These are phyloP conservation scores for Trichoderma koningiopsis DNA, from an alignment of 2,329 filamentous ascomycete species.

Conservation along the genomic window DNA sequence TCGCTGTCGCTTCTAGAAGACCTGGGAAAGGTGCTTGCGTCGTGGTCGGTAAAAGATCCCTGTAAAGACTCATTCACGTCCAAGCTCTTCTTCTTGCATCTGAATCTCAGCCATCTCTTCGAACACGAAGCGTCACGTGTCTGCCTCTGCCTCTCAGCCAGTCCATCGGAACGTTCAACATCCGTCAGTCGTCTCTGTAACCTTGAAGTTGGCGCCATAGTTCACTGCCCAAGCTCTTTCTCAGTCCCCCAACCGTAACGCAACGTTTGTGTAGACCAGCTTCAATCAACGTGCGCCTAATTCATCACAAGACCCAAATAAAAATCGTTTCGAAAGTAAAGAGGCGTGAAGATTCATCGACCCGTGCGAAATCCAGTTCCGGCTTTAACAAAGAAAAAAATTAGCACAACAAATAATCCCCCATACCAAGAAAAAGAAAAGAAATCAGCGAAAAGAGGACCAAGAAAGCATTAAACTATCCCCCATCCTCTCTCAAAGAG, in stretches of 20 bases:
- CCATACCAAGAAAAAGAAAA: not conserved
- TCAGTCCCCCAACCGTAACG: not conserved
- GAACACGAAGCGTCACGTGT: not conserved
- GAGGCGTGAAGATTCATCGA: not conserved
- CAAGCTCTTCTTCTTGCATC: not conserved
- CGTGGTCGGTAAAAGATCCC: not conserved
- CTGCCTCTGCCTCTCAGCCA: not conserved
- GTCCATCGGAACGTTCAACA: not conserved
- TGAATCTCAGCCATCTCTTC: not conserved
- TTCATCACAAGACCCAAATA: not conserved
- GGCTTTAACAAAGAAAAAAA: not conserved
- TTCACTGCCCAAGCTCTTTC: not conserved
- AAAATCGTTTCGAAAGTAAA: not conserved
- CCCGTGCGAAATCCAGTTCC: constrained; percentile 12
- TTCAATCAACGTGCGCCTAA: constrained; percentile 1
- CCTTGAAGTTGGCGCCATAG: constrained; percentile 20
- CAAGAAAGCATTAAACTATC: constrained; percentile 21
- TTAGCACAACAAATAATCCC: not conserved
- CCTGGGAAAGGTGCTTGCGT: not conserved
- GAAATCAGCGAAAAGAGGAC: not conserved
- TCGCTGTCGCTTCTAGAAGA: not conserved
- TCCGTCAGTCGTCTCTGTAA: not conserved
- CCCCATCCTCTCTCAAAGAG: not conserved
- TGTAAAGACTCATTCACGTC: not conserved
- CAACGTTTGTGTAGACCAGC: not conserved